phyloP scores from a whole-genome alignment of 352 stramenopile species.

The Lagenidium sp. region DNA sequence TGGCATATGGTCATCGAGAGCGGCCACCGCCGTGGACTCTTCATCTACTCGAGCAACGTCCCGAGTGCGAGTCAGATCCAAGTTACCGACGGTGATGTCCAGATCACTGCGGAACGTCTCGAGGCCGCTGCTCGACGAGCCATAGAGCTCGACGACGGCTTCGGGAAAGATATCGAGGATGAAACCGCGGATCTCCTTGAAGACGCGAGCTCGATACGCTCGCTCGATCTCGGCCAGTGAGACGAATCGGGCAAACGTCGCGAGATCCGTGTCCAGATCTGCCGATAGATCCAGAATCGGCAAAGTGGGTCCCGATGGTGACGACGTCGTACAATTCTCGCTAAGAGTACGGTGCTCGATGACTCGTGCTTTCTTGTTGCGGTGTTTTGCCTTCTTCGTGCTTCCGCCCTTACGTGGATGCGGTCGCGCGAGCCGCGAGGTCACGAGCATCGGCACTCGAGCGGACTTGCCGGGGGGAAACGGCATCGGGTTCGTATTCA shows the following conservation, averaged over 20 bases:
- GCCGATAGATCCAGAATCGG: too few species aligned
- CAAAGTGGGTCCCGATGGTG: too few species aligned
- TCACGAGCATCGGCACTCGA: too few species aligned
- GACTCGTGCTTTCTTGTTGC: too few species aligned
- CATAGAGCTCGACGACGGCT: conserved; percentile 50
- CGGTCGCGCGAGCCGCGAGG: too few species aligned
- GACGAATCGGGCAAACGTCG: conserved; percentile 30
- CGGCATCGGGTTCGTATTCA: too few species aligned
- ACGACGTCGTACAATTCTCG: too few species aligned
- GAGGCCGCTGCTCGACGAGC: conserved; percentile 56
- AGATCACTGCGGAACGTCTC: conserved; percentile 72
- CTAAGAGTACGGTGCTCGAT: too few species aligned
- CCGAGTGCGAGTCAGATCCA: conserved; percentile 4
- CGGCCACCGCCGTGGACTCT: neutral
- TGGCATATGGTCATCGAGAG: conserved; percentile 1
- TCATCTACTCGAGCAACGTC: too few species aligned
- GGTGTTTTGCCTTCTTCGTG: neutral
- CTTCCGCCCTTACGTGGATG: conserved; percentile 9
- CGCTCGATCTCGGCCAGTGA: conserved; percentile 32
- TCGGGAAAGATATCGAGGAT: conserved; percentile 28
- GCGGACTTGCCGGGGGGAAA: too few species aligned
- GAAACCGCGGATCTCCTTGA: conserved; percentile 33
- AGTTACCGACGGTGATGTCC: conserved; percentile 60
- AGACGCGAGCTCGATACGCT: conserved; percentile 23
- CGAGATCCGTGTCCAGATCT: conserved; percentile 36